These are phyloP conservation scores for Aspergillus amoenus DNA, from an alignment of 2,329 filamentous ascomycete genomes.

Conservation along the genomic window DNA sequence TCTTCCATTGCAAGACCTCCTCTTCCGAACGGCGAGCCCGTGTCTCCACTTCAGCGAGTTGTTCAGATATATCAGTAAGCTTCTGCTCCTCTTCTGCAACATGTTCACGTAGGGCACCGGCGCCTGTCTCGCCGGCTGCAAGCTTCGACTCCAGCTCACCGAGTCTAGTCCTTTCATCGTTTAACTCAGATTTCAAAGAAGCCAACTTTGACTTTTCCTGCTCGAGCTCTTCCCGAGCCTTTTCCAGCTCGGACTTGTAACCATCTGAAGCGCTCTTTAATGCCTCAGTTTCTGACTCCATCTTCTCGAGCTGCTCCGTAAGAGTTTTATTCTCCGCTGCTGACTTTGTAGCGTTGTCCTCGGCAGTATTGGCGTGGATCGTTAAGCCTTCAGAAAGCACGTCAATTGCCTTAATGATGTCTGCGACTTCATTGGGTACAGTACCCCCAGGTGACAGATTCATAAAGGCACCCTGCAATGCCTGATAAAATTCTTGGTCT, in stretches of 20 bases:
- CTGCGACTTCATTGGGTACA: slow-evolving; percentile 56
- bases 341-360: slow-evolving; percentile 60
- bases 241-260: slow-evolving; percentile 53
- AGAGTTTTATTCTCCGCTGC: slow-evolving; percentile 64
- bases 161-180: slow-evolving; percentile 68
- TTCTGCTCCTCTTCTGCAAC: slow-evolving; percentile 74
- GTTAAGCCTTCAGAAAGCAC: slow-evolving; percentile 59
- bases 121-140: slow-evolving; percentile 79
- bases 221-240: slow-evolving; percentile 56
- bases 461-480: slow-evolving; percentile 59
- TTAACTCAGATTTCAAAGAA: slow-evolving; percentile 53
- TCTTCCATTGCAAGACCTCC: slow-evolving; percentile 67
- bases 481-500: slow-evolving; percentile 52
- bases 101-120: slow-evolving; percentile 72
- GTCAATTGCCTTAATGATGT: slow-evolving; percentile 61
- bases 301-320: slow-evolving; percentile 53
- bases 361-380: slow-evolving; percentile 59
- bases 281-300: slow-evolving; percentile 59
- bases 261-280: slow-evolving; percentile 54
- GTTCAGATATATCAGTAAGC: slow-evolving; percentile 65
- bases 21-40: slow-evolving; percentile 73
- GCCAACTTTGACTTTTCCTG: slow-evolving; percentile 48
- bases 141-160: slow-evolving; percentile 68
- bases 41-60: slow-evolving; percentile 73
- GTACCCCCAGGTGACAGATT: slow-evolving; percentile 57